Base-by-base conservation (phyloP, 176 grass and related monocot genomes). In the Eragrostis curvula region DNA sequence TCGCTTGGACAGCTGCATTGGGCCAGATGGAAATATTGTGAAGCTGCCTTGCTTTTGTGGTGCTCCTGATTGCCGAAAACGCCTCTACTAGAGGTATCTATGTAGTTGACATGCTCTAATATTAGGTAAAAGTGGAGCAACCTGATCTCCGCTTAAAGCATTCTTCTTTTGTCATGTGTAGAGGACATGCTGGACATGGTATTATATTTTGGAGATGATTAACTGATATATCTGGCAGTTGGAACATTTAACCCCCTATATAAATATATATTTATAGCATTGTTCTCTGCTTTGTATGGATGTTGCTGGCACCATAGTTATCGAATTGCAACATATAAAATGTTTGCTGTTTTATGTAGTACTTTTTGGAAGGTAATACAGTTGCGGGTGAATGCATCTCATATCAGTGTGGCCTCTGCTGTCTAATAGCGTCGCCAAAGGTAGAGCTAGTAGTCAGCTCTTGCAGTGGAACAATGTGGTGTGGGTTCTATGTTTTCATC, bases 1-100 rank as follows among this genome's bases (percentile, higher is more conserved):
- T 81, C 69, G 51, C 59, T 78, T 92, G 87, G 85, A 96, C 77
- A 96, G 90, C 45, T 90, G 92, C 6, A 88, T 96, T 74, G 83
- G 82, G 40, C 12, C 85, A 7, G 83, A 92, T 62, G 93, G 93
- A 23, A 80, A 92, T 27, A 36, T 88, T 21, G 50, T 90, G 12
- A 71, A 90, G 81, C 49, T 96, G 74, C 45, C 68, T 29, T 96
- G 93, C 70, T 47, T 74, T 75, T 96, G 93, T 39, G 93, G 93
- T 57, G 90, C 90, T 24, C 75, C 85, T 0, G 90, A 88, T 30
- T 96, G 93, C 66, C 64, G 79, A 48, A 96, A 92, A 69, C 71
- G 93, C 20, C 85, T 96, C 25, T 90, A 96, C 75, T 94, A 89
- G 83, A 74, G 17, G 20, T n/a, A 79, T 62, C 16, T 67, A 41